phyloP scores from a whole-genome alignment of 805 yeast genomes.

The Komagataella phaffii region DNA sequence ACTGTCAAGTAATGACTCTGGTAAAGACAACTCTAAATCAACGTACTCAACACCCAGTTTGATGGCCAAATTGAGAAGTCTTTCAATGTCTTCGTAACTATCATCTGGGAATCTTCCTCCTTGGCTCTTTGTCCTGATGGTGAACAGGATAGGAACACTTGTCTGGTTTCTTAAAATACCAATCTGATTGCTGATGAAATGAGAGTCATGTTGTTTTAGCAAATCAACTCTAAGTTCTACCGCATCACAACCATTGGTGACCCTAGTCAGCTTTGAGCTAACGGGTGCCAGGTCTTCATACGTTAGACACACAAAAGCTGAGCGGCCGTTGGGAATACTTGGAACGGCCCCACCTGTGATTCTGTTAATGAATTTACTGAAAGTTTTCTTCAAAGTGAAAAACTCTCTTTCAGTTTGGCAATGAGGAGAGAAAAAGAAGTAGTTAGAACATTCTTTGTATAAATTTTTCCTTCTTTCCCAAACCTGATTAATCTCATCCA shows the following conservation, averaged over 20 bases:
- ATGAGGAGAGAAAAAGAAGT: conserved; percentile 64
- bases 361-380: conserved; percentile 41
- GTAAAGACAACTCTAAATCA: conserved; percentile 66
- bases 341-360: conserved; percentile 41
- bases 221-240: conserved; percentile 77
- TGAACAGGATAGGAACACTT: conserved; percentile 65
- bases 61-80: conserved; percentile 47
- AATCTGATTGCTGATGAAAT: conserved; percentile 61
- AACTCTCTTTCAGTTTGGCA: conserved; percentile 45
- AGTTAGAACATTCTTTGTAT: conserved; percentile 73
- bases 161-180: conserved; percentile 53
- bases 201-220: conserved; percentile 32
- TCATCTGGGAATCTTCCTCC: conserved; percentile 73
- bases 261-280: conserved; percentile 30
- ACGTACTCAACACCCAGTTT: conserved; percentile 70
- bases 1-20: conserved; percentile 37
- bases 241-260: conserved; percentile 63
- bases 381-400: conserved; percentile 39
- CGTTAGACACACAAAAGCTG: conserved; percentile 65
- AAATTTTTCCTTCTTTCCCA: conserved; percentile 73
- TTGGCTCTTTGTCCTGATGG: conserved; percentile 64
- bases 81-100: conserved; percentile 29
- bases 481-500: conserved; percentile 66
- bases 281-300: conserved; percentile 40
- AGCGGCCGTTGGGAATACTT: conserved; percentile 30